These are phyloP conservation scores for Mucor irregularis DNA, from an alignment of 371 early-diverging fungal genomes.

Conservation along the genomic window DNA sequence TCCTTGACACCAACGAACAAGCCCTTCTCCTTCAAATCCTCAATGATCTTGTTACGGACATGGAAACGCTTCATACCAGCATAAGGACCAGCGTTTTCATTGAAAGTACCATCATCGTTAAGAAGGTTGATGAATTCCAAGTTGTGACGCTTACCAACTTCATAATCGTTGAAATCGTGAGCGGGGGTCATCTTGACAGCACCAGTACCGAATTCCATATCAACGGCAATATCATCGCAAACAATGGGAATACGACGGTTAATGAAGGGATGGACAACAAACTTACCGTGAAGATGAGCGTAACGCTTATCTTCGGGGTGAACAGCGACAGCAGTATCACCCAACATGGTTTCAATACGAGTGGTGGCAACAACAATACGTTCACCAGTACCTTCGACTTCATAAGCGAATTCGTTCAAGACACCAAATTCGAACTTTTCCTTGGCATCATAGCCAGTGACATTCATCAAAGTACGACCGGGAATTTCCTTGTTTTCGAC, in stretches of 20 bases:
- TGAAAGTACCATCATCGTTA: constrained; percentile 96
- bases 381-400: constrained; percentile 82
- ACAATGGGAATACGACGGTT: constrained; percentile 91
- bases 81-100: constrained; percentile 88
- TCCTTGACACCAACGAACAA: constrained; percentile 87
- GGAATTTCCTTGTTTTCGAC: constrained; percentile 91
- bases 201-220: constrained; percentile 98
- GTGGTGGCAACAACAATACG: constrained; percentile 97
- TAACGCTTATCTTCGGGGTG: constrained; percentile 87
- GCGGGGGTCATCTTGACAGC: constrained; percentile 99
- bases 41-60: constrained; percentile 88
- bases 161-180: constrained; percentile 99
- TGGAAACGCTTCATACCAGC: constrained; percentile 95
- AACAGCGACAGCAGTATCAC: constrained; percentile 97
- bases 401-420: constrained; percentile 90
- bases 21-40: constrained; percentile 86
- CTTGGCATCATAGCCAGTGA: constrained; percentile 89
- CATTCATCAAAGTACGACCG: constrained; percentile 81
- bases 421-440: constrained; percentile 99
- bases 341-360: constrained; percentile 99
- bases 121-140: constrained; percentile 93
- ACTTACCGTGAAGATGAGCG: constrained; percentile 91
- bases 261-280: constrained; percentile 95
- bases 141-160: constrained; percentile 94
- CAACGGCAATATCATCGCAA: constrained; percentile 90